Percentiles rank a stretch among this genome's conserved stretches.
These are phyloP conservation scores for Cyphellophora attinorum DNA, from an alignment of 2,329 filamentous ascomycete species.

Conservation along the genomic window DNA sequence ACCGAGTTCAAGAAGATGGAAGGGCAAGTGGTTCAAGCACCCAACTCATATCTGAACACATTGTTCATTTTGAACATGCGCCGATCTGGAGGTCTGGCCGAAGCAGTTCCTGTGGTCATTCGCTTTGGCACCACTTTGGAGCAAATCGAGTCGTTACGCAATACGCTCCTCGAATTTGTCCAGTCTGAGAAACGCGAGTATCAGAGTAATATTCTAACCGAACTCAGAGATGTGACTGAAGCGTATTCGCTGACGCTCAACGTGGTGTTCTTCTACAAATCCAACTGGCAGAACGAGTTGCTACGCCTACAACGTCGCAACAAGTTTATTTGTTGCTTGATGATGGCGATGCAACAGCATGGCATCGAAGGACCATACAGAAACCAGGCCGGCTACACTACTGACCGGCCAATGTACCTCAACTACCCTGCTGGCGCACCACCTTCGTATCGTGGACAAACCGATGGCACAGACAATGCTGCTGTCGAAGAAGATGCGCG, in stretches of 20 bases:
- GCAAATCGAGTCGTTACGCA: conserved; percentile 73
- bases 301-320: conserved; percentile 83
- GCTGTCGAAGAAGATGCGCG: conserved; percentile 19
- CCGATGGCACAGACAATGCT: conserved; percentile 35
- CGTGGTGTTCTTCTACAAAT: conserved; percentile 95
- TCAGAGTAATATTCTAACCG: conserved; percentile 74
- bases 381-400: conserved; percentile 59
- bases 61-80: conserved; percentile 94
- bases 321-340: conserved; percentile 86
- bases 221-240: conserved; percentile 69
- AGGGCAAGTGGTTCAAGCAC: conserved; percentile 89
- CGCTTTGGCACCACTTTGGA: conserved; percentile 79
- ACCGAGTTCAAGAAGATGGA: conserved; percentile 99
- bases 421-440: conserved; percentile 38
- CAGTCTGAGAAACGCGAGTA: conserved; percentile 80
- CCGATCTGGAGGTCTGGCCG: conserved; percentile 76
- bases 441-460: conserved; percentile 32
- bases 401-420: conserved; percentile 58
- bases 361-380: conserved; percentile 77
- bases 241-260: conserved; percentile 82
- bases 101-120: conserved; percentile 73
- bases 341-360: conserved; percentile 72
- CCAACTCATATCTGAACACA: conserved; percentile 85
- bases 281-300: conserved; percentile 90
- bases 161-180: conserved; percentile 74